Evolutionary conservation across 177 flowering plant genomes (phyloP), one percentile per base, ranked within the genome.

Genomic region (Telopea speciosissima): DNA sequence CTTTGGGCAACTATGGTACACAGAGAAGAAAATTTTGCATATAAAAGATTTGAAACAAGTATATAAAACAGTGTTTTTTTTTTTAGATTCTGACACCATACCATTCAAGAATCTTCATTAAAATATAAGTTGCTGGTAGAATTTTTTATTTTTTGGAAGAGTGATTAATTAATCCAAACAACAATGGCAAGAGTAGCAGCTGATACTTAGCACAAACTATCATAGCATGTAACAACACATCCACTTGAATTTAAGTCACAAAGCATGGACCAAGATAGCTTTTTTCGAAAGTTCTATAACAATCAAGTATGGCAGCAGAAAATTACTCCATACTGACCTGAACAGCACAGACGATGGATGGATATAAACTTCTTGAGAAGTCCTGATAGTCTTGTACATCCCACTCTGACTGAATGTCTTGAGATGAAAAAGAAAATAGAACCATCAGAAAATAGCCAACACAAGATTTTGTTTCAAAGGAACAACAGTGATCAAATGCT

Each of bases 321-420:
- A 58, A 68, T 19, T 56, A 14, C 28, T 36, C 77, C 62, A 6
- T 61, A 78, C 84, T 63, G 52, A 90, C 98, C 99, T 90, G 93
- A 96, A 96, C 60, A 96, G 80, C 21, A 96, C 92, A 21, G 99
- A 96, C 24, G 99, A 96, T 54, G 97, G 99, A 76, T 96, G 99
- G 75, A 96, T 91, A 76, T 87, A 87, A 28, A 96, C 97, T 84
- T 91, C 97, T 80, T 93, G 90, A 49, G 96, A 85, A 72, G 87
- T 83, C 79, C 95, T 80, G 12, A 93, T 28, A 2, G 97, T 93
- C 85, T 87, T 96, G 91, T 96, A 96, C 85, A 77, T 81, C 25
- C 99, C 98, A 71, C 74, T 81, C 67, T 87, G 92, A 81, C 97
- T 85, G 79, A 21, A 90, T 52, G 90, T 76, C 99, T 94, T 61